Base-by-base conservation (phyloP, 345 rosid genomes). In the Rhodomyrtus tomentosa region DNA sequence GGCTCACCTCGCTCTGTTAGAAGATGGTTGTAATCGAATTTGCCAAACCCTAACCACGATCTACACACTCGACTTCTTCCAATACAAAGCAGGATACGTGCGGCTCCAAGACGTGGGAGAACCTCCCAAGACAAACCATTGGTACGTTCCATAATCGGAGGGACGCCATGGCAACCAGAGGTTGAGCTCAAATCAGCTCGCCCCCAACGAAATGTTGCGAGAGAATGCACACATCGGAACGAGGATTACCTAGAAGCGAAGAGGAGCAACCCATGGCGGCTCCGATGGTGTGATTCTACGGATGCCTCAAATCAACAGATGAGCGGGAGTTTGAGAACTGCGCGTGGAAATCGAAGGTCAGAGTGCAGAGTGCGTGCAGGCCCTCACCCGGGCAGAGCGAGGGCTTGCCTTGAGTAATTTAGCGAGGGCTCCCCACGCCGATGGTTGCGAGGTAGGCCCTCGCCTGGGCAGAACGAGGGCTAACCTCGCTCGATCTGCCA, bases 181-280 rank as follows among this genome's bases (percentile, higher is more conserved):
- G 45, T 68, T 45, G 76, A 68, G 45, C 76, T 32, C 76, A 38
- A 18, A 32, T 68, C 76, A 38, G 76, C 42, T 32, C 24, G 40
- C 74, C 76, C 24, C 1, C 42, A 40, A 32, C 74, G 24, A 38
- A 36, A 1, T 10, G 74, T 62, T 11, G 42, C 42, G 74, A 8
- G n/a, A n/a, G 42, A 16, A 16, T 24, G 14, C 58, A 11, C 22
- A 5, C 45, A 22, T 42, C 76, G 76, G 42, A 8, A 20, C 25
- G 54, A 21, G 24, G 42, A 81, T 85, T 87, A 94, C 98, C 96
- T 84, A 96, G 99, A 87, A 94, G 92, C 87, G 99, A 96, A 88
- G 96, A 91, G 83, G 96, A 86, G 88, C 99, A 96, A 86, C 99
- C 99, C 99, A 95, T 96, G 85, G 80, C 50, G 22, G 53, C 76